These are phyloP conservation scores for Chlamydomonas asymmetrica DNA, from an alignment of 139 green algal species.

Conservation along the genomic window DNA sequence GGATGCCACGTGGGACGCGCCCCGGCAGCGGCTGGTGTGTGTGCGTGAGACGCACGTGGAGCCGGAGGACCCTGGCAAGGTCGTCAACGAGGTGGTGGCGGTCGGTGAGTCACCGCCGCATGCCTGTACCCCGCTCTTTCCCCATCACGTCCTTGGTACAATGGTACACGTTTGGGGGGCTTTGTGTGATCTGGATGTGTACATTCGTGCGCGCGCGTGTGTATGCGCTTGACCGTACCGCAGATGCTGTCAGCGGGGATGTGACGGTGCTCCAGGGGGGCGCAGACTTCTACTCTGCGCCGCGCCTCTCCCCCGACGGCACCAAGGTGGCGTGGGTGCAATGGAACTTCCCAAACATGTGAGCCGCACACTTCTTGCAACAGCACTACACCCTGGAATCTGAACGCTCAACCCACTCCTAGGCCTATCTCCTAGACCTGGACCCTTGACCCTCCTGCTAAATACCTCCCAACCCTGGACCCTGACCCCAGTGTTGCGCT, in stretches of 20 bases:
- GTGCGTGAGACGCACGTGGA: constrained; percentile 17
- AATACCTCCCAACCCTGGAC: no score
- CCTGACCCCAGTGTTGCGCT: no score
- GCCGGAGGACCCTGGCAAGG: constrained; percentile 33
- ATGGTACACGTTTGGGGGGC: no score
- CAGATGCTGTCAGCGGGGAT: constrained; percentile 52
- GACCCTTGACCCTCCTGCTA: no score
- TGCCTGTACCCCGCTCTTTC: no score
- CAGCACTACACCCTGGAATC: no score
- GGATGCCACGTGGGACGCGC: constrained; percentile 45
- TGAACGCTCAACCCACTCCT: no score
- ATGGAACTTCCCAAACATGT: constrained; percentile 83
- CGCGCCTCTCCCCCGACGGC: constrained; percentile 58
- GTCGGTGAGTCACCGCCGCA: no score
- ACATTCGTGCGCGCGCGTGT: neutral
- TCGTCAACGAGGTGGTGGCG: constrained; percentile 57
- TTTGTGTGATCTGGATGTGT: neutral
- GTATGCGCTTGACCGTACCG: neutral
- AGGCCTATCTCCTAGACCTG: no score
- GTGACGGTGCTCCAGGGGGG: constrained; percentile 50
- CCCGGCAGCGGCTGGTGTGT: constrained; percentile 46
- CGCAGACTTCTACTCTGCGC: constrained; percentile 71
- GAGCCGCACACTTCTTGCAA: no score
- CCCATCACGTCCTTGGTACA: no score
- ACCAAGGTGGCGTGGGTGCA: constrained; percentile 62